A percentile compares a stretch with the other conserved stretches of the same genome.
These are phyloP conservation scores for Scleroderma bovista DNA, from an alignment of 768 basidiomycete genomes.

Conservation along the genomic window DNA sequence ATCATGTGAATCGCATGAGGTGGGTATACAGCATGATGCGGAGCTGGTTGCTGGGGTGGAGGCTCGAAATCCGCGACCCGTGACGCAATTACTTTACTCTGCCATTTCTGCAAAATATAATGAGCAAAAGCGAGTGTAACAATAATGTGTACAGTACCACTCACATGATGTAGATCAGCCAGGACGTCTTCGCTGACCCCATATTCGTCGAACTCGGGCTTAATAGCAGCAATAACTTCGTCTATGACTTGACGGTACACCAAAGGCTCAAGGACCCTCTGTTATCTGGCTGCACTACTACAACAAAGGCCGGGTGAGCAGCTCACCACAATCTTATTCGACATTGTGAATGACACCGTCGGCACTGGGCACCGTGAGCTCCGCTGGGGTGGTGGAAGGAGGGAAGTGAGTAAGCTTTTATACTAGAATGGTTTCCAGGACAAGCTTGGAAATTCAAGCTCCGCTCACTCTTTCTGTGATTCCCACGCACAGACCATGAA, in stretches of 20 bases:
- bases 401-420: slow-evolving; percentile 33
- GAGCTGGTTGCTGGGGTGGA: slow-evolving; percentile 40
- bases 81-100: slow-evolving; percentile 88
- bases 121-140: slow-evolving; percentile 9
- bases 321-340: slow-evolving; percentile 99
- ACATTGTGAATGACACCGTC: slow-evolving; percentile 53
- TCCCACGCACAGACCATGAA: slow-evolving; percentile 45
- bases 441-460: slow-evolving; percentile 39
- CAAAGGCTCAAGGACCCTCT: slow-evolving; percentile 65
- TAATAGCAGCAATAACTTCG: slow-evolving; percentile 86
- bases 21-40: slow-evolving; percentile 49
- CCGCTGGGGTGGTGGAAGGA: slow-evolving; percentile 30
- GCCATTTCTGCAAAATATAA: slow-evolving; percentile 74
- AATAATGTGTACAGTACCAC: slow-evolving; percentile 27
- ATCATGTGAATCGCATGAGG: slow-evolving; percentile 62
- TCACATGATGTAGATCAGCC: slow-evolving; percentile 81
- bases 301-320: slow-evolving; percentile 56
- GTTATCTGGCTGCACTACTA: slow-evolving; percentile 53
- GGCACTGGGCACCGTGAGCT: slow-evolving; percentile 23
- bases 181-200: slow-evolving; percentile 91
- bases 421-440: slow-evolving; percentile 33
- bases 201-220: slow-evolving; percentile 93
- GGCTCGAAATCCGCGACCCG: slow-evolving; percentile 92
- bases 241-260: slow-evolving; percentile 95
- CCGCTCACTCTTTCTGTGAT: slow-evolving; percentile 26